These are phyloP conservation scores for Phellopilus nigrolimitatus DNA, from an alignment of 1,284 basidiomycete species.

Conservation along the genomic window DNA sequence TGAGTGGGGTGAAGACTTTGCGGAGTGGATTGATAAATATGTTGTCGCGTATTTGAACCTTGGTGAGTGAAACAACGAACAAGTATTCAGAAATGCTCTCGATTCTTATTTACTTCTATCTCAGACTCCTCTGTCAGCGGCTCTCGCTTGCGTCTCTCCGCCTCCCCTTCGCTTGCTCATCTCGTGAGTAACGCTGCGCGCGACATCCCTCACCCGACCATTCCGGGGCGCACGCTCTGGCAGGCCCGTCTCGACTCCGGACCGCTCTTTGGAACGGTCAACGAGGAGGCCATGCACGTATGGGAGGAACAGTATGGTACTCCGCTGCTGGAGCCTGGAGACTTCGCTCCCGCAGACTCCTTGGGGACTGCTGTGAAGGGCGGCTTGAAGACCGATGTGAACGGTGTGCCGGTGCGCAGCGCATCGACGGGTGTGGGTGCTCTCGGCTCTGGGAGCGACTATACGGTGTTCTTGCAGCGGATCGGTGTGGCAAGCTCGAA, in stretches of 20 bases:
- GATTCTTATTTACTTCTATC: constrained; percentile 2
- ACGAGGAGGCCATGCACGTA: constrained; percentile 14
- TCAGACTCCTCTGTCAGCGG: constrained; percentile 68
- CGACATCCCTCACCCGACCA: constrained; percentile 58
- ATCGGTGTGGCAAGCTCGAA: constrained; percentile 52
- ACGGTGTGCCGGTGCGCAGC: constrained; percentile 6
- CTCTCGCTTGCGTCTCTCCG: constrained; percentile 49
- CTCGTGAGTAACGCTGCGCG: constrained; percentile 65
- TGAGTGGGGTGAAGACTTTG: constrained; percentile 88
- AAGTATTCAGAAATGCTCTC: constrained; percentile 3
- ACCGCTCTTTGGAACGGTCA: constrained; percentile 34
- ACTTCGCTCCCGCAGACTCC: constrained; percentile 29
- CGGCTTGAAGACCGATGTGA: constrained; percentile 25
- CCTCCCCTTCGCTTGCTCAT: constrained; percentile 78
- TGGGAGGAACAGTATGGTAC: constrained; percentile 13
- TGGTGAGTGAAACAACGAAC: constrained; percentile 38
- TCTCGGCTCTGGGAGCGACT: constrained; percentile 59
- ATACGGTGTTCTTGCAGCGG: constrained; percentile 44
- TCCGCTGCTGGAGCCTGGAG: constrained; percentile 8
- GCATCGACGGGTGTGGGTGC: constrained; percentile 31
- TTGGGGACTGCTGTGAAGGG: constrained; percentile 25
- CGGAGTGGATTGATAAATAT: constrained; percentile 71
- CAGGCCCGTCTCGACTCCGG: constrained; percentile 57
- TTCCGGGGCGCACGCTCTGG: constrained; percentile 53
- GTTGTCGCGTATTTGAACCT: constrained; percentile 86